Conservation (phyloP, 352 stramenopile genomes). For the Blastocystis sp. region DNA sequence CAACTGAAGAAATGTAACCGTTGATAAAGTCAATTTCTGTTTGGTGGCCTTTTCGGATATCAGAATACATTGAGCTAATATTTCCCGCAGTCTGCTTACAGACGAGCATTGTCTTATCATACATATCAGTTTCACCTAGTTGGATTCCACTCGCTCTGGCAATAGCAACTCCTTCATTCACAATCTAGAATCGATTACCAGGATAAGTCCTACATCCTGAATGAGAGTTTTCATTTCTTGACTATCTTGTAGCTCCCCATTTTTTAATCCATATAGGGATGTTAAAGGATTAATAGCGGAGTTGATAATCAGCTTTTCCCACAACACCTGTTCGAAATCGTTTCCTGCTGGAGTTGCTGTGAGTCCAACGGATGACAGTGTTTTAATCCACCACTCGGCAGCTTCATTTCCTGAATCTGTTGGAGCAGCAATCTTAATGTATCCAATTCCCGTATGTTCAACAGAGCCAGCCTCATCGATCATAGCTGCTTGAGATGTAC, state of each 20-base stretch:
- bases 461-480: conserved; percentile 23
- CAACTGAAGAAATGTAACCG: conserved; percentile 41
- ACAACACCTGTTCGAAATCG: conserved; percentile 27
- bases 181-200: conserved; percentile 19
- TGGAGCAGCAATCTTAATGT: conserved; percentile 56
- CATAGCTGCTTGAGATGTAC: conserved; percentile 47
- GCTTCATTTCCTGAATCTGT: not conserved
- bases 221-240: not conserved
- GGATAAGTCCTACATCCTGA: not conserved
- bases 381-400: conserved; percentile 45
- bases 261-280: not conserved
- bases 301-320: conserved; percentile 61
- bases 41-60: conserved; percentile 8
- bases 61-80: conserved; percentile 64
- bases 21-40: conserved; percentile 66
- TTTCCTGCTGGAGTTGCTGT: not conserved
- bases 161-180: conserved; percentile 14
- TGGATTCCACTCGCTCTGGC: not conserved
- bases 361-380: conserved; percentile 4
- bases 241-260: not conserved
- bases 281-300: conserved; percentile 52
- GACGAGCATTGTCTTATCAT: conserved; percentile 14
- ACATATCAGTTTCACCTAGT: conserved; percentile 13
- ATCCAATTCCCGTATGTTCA: conserved; percentile 41
- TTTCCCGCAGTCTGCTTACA: not conserved